phyloP scores from a whole-genome alignment of 2,329 filamentous ascomycete genomes.

The Pezicula neosporulosa region DNA sequence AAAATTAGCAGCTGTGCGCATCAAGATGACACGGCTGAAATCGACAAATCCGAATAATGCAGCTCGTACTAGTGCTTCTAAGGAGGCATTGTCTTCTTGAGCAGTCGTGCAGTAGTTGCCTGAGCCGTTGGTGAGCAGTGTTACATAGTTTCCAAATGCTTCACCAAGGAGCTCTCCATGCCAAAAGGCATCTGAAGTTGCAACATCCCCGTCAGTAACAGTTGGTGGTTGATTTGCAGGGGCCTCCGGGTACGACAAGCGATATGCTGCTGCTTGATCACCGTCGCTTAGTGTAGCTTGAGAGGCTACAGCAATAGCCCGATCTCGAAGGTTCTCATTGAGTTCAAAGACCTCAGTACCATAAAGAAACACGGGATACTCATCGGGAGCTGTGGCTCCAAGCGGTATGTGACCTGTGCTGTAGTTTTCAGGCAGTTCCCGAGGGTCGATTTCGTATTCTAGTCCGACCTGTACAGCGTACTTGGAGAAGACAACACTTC shows the following conservation, averaged over 20 bases:
- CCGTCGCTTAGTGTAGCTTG: conserved; percentile 50
- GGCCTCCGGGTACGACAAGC: conserved; percentile 42
- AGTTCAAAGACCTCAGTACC: conserved; percentile 68
- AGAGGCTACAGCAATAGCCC: conserved; percentile 37
- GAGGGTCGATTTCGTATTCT: conserved; percentile 70
- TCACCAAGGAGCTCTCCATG: conserved; percentile 55
- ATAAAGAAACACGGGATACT: conserved; percentile 55
- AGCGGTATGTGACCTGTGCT: conserved; percentile 65
- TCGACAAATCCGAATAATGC: conserved; percentile 55
- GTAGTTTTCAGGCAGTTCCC: conserved; percentile 62
- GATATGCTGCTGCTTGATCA: conserved; percentile 44
- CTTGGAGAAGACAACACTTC: conserved; percentile 61
- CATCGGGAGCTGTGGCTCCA: conserved; percentile 46
- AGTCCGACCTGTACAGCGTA: conserved; percentile 70
- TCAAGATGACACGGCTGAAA: conserved; percentile 61
- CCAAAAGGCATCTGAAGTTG: conserved; percentile 71
- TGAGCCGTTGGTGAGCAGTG: conserved; percentile 61
- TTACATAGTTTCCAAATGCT: conserved; percentile 60
- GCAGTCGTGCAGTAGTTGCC: conserved; percentile 66
- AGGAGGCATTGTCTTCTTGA: conserved; percentile 67
- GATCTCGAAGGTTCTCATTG: conserved; percentile 51
- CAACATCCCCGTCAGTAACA: conserved; percentile 62
- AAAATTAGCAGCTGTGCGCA: conserved; percentile 67
- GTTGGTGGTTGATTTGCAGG: conserved; percentile 43
- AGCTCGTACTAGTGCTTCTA: conserved; percentile 60